A percentile compares a stretch with the other conserved stretches of the same genome.
Evolutionary conservation across 345 rosid species (phyloP).

Genomic region (Sonneratia alba): DNA sequence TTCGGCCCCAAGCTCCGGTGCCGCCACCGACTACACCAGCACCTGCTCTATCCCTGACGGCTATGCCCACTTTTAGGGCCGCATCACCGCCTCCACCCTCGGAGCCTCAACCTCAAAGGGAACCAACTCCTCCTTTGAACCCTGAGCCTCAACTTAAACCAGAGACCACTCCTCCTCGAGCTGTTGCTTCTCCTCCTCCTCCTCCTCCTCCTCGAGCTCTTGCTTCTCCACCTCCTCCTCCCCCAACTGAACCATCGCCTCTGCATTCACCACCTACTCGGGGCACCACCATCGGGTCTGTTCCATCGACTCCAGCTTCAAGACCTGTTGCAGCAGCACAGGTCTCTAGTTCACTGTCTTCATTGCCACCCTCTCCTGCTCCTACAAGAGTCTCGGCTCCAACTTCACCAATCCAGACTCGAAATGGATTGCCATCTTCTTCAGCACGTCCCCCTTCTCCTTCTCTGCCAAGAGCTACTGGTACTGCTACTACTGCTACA

Average conservation of each 20-base stretch:
- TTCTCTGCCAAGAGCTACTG: not conserved
- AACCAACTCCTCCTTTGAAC: constrained; percentile 3
- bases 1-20: constrained; percentile 19
- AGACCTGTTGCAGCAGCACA: constrained; percentile 15
- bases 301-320: constrained; percentile 17
- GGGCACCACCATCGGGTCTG: constrained; percentile 9
- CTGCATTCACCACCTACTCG: constrained; percentile 11
- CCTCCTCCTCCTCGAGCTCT: not conserved
- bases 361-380: constrained; percentile 17
- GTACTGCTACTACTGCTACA: not conserved
- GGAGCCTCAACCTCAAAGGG: constrained; percentile 11
- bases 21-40: not conserved
- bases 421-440: not conserved
- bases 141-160: constrained; percentile 12
- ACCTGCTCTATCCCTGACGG: not conserved
- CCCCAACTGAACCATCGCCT: constrained; percentile 16
- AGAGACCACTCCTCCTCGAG: constrained; percentile 7
- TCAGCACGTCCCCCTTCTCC: constrained; percentile 5
- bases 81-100: constrained; percentile 20
- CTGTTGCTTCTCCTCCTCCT: constrained; percentile 7
- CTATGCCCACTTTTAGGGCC: not conserved
- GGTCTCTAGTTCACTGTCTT: constrained; percentile 25
- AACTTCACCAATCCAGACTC: not conserved
- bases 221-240: constrained; percentile 1
- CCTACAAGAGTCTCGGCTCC: not conserved